Percentiles rank a stretch among this genome's conserved stretches.
Conservation (phyloP, 2,329 filamentous ascomycete species). For the Colletotrichum noveboracense region DNA sequence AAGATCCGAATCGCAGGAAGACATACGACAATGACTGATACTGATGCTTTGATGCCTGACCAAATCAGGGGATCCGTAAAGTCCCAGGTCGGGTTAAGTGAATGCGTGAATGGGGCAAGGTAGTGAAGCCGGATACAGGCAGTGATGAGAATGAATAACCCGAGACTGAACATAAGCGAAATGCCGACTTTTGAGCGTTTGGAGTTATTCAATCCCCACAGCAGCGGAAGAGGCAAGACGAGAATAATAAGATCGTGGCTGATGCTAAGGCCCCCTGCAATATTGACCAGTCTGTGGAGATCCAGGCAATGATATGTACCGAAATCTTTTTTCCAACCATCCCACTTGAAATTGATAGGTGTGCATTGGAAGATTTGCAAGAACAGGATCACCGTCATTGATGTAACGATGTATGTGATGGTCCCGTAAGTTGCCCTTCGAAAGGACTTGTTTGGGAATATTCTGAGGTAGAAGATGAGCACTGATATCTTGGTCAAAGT, state of each 20-base stretch:
- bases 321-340: constrained; percentile 33
- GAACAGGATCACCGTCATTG: constrained; percentile 32
- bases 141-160: constrained; percentile 39
- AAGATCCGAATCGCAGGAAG: constrained; percentile 43
- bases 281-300: constrained; percentile 34
- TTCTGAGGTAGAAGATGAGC: constrained; percentile 35
- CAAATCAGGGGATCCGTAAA: constrained; percentile 45
- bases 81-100: constrained; percentile 45
- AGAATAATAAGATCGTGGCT: constrained; percentile 39
- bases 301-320: constrained; percentile 33
- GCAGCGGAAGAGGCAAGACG: constrained; percentile 36
- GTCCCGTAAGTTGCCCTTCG: constrained; percentile 26
- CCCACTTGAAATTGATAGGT: constrained; percentile 36
- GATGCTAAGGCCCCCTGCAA: constrained; percentile 35
- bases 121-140: constrained; percentile 40
- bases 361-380: constrained; percentile 40
- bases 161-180: constrained; percentile 41
- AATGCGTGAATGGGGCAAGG: constrained; percentile 34
- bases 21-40: constrained; percentile 45
- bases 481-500: constrained; percentile 35
- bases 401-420: constrained; percentile 28
- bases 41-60: constrained; percentile 46
- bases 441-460: constrained; percentile 34
- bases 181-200: constrained; percentile 30
- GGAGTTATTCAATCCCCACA: constrained; percentile 32